Base-by-base conservation (phyloP, 176 grass and related monocot genomes). In the Calamus simplicifolius region DNA sequence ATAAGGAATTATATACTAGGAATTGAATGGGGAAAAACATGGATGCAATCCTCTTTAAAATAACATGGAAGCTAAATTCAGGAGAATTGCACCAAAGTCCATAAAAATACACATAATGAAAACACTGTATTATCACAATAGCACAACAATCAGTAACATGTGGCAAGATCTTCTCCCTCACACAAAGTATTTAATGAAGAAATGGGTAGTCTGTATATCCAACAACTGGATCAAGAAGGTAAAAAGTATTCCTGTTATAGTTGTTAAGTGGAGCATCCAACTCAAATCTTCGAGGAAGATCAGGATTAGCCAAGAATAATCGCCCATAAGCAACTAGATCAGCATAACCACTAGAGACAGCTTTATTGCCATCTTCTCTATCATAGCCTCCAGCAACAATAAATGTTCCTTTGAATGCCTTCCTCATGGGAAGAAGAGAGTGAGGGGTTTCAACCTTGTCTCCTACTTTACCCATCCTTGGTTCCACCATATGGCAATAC, bases 271-370 rank as follows among this genome's bases (percentile, higher is more conserved):
- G 30, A 66, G 66, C 85, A 67, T 80, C 76, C 58, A 95, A 54
- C 52, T 89, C 57, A 65, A 95, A 83, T 18, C 85, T 82, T 50
- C 16, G 51, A 54, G 79, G 89, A 6, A 95, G 69, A 52, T 95
- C 89, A 28, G 85, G 85, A 64, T 95, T 95, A 50, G 89, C 78
- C 25, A 89, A 50, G 69, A 95, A 89, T 25, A 85, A 27, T 26
- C 85, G 81, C 1, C 89, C 81, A 28, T 89, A 89, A 30, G 81
- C 89, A 29, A 89, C 66, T 38, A 89, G 70, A 75, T 95, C 89
- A 25, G 82, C 63, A 69, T 95, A 80, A 4, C 73, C 73, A 58
- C 48, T 65, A 13, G 63, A 31, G 2, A 95, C 61, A 53, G 76
- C 79, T 27, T 78, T 59, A 69, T 86, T 85, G 27, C 82, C 85